Evolutionary conservation across 257 asterid genomes (phyloP).

Genomic region (Verbena officinalis): DNA sequence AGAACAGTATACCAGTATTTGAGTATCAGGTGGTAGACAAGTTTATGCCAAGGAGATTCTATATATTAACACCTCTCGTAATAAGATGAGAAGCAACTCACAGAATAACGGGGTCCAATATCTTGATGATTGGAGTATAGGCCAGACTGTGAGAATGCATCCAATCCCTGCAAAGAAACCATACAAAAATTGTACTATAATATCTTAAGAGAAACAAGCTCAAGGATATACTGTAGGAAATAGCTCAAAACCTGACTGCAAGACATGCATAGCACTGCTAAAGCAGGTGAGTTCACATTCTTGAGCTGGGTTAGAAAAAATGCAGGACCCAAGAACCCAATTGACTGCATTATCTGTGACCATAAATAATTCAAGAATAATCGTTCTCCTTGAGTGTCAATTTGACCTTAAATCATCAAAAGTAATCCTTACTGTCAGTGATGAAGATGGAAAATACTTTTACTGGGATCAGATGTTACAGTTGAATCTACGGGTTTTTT

Average conservation of each 20-base stretch:
- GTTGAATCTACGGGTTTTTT: too few relatives aligned
- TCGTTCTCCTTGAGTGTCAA: not conserved
- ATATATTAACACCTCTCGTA: not conserved
- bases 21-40: not conserved
- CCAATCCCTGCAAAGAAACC: constrained; percentile 59
- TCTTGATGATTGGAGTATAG: constrained; percentile 90
- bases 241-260: constrained; percentile 72
- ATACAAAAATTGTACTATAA: not conserved
- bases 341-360: constrained; percentile 84
- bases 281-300: constrained; percentile 67
- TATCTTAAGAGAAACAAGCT: not conserved
- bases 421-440: not conserved
- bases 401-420: not conserved
- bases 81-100: constrained; percentile 40
- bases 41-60: not conserved
- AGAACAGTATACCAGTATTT: not conserved
- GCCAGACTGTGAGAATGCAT: constrained; percentile 88
- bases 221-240: constrained; percentile 16
- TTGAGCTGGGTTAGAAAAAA: constrained; percentile 73
- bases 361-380: constrained; percentile 12
- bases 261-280: constrained; percentile 87
- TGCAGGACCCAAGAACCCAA: constrained; percentile 86
- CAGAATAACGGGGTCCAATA: constrained; percentile 87
- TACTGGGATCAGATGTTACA: too few relatives aligned
- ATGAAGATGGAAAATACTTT: too few relatives aligned